These are phyloP conservation scores for Globisporangium uncinulatum DNA, from an alignment of 352 stramenopile species.

Conservation along the genomic window DNA sequence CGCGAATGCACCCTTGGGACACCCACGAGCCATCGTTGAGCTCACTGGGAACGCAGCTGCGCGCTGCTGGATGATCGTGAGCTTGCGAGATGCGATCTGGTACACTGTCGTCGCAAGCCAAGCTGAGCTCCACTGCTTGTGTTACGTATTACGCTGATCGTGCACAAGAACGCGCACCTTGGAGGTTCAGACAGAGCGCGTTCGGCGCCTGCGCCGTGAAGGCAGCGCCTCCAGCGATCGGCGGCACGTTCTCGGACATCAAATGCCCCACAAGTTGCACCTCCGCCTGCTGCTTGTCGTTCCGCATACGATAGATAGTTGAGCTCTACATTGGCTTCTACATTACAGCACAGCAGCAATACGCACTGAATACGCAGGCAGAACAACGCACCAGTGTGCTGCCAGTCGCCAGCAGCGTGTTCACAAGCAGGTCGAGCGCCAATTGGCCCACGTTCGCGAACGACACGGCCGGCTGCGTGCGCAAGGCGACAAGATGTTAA, in stretches of 20 bases:
- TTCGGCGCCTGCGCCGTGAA: constrained; percentile 36
- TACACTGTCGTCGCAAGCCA: constrained; percentile 60
- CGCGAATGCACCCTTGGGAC: too few relatives aligned
- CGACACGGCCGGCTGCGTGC: constrained; percentile 63
- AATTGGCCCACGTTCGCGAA: constrained; percentile 81
- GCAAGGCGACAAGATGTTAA: background rate
- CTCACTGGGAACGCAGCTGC: constrained; percentile 45
- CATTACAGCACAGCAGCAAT: too few relatives aligned
- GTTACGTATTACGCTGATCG: too few relatives aligned
- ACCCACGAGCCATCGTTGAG: too few relatives aligned
- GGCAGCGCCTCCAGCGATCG: constrained; percentile 51
- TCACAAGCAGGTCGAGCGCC: constrained; percentile 69
- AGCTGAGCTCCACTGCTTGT: background rate
- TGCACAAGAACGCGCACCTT: constrained; percentile 47
- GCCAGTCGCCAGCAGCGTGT: constrained; percentile 57
- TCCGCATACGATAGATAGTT: too few relatives aligned
- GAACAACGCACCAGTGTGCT: constrained; percentile 30
- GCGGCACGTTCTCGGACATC: constrained; percentile 49
- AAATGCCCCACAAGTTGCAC: constrained; percentile 44
- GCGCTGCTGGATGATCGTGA: constrained; percentile 77
- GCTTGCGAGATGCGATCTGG: constrained; percentile 45
- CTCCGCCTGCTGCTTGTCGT: constrained; percentile 24
- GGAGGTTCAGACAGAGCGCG: constrained; percentile 67
- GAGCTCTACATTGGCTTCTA: too few relatives aligned
- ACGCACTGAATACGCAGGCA: background rate